Base-by-base conservation (phyloP, 306 rosid species). In the Acacia acuminata region DNA sequence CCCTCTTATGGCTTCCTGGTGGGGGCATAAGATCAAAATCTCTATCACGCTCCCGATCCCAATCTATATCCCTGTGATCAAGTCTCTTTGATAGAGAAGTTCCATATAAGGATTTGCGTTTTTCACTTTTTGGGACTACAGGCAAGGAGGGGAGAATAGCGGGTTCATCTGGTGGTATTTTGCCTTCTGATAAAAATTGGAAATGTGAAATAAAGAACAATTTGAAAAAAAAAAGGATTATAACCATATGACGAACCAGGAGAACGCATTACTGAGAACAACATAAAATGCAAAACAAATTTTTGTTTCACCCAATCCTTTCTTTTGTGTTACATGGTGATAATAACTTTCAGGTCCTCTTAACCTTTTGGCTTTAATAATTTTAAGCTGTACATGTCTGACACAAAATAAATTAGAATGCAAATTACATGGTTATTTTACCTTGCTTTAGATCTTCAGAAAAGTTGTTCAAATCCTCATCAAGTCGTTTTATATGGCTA, bases 381-480 rank as follows among this genome's bases (percentile, higher is more conserved):
- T 75, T 30, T 75, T 50, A 84, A 63, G 77, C 42, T 82, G 64
- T 72, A 53, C 32, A 68, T 64, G 12, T 64, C 70, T 73, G 77
- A 75, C 65, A 53, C 22, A 79, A 75, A 43, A 80, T 74, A 79
- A 82, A 75, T 77, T 72, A 55, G 69, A 80, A 71, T 42, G 66
- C 12, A 85, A 61, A 83, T 61, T 69, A 67, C 72, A 65, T 42
- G 17, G 64, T 76, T 78, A 73, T 60, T 75, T 82, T 91, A 92
- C 99, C 98, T 91, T 92, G 99, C 91, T 96, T 96, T 83, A 96
- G 88, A 89, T 96, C 99, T 87, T 96, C 98, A 0, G 94, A 93
- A 82, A 94, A 96, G 88, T 94, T 87, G 88, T 84, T 89, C 84
- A 96, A 88, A 88, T 96, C 99, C 90, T 94, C 97, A 78, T 96